Evolutionary conservation across 2,329 filamentous ascomycete species (phyloP).

Genomic region (Penicillium sp.): DNA sequence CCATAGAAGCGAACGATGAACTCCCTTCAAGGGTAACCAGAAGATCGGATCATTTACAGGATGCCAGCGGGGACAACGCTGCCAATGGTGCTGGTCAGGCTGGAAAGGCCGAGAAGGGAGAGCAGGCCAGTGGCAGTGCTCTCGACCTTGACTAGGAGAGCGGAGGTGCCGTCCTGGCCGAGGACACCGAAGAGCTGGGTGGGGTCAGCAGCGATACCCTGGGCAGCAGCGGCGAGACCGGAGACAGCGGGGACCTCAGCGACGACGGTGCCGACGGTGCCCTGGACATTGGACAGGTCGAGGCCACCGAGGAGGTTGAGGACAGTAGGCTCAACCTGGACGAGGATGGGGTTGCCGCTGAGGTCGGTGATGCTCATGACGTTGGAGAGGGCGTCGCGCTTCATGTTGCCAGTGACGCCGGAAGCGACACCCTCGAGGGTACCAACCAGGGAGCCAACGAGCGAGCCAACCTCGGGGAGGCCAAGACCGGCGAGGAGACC

Average conservation of each 20-base stretch:
- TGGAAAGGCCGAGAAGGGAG: conserved; percentile 24
- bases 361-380: conserved; percentile 25
- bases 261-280: conserved; percentile 28
- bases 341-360: conserved; percentile 23
- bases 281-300: conserved; percentile 23
- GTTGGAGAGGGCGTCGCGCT: conserved; percentile 21
- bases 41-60: conserved; percentile 21
- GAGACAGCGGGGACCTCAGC: conserved; percentile 20
- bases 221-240: conserved; percentile 21
- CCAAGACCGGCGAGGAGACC: conserved; percentile 25
- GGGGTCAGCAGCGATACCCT: conserved; percentile 23
- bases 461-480: conserved; percentile 20
- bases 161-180: conserved; percentile 20
- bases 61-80: conserved; percentile 19
- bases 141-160: conserved; percentile 29
- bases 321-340: conserved; percentile 22
- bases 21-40: conserved; percentile 24
- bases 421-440: conserved; percentile 21
- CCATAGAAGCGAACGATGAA: conserved; percentile 30
- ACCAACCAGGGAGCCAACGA: conserved; percentile 27
- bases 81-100: conserved; percentile 24
- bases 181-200: conserved; percentile 27
- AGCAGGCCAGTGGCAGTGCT: conserved; percentile 23
- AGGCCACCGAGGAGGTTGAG: conserved; percentile 22
- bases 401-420: conserved; percentile 13